Percentiles rank a stretch among this genome's conserved stretches.
These are phyloP conservation scores for Zymoseptoria ardabiliae DNA, from an alignment of 2,329 filamentous ascomycete genomes.

Conservation along the genomic window DNA sequence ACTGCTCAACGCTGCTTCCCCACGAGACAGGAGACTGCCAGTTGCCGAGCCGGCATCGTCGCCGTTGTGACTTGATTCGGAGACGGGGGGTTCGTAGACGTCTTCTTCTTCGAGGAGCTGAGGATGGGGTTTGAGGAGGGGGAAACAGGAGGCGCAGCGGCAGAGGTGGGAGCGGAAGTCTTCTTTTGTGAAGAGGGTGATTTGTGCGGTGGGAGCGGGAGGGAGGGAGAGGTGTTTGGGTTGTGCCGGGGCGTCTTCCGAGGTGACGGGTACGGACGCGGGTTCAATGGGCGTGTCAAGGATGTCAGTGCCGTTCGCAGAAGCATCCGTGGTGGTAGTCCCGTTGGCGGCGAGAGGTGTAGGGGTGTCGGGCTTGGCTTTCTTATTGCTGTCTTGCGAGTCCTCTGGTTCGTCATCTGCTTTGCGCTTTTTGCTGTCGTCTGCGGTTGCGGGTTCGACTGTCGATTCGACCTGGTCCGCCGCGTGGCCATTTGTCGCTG, in stretches of 20 bases:
- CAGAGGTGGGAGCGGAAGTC: constrained; percentile 78
- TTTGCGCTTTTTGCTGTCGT: constrained; percentile 37
- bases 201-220: constrained; percentile 46
- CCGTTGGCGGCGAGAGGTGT: background rate
- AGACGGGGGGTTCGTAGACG: constrained; percentile 84
- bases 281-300: background rate
- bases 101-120: constrained; percentile 93
- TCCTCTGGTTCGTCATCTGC: constrained; percentile 34
- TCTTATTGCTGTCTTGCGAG: constrained; percentile 22
- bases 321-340: background rate
- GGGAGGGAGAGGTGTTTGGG: constrained; percentile 44
- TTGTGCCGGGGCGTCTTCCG: background rate
- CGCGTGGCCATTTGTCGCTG: background rate
- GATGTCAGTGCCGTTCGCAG: background rate
- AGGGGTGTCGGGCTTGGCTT: constrained; percentile 18
- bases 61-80: constrained; percentile 48
- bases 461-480: background rate
- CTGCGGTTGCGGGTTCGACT: background rate
- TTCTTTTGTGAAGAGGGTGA: constrained; percentile 76
- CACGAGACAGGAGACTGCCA: constrained; percentile 78
- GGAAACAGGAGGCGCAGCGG: constrained; percentile 74
- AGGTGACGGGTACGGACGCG: background rate
- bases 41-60: constrained; percentile 55
- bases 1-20: constrained; percentile 84
- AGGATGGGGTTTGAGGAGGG: constrained; percentile 59